Conservation (phyloP, 2,329 filamentous ascomycete species). For the Pseudopyricularia javanii region DNA sequence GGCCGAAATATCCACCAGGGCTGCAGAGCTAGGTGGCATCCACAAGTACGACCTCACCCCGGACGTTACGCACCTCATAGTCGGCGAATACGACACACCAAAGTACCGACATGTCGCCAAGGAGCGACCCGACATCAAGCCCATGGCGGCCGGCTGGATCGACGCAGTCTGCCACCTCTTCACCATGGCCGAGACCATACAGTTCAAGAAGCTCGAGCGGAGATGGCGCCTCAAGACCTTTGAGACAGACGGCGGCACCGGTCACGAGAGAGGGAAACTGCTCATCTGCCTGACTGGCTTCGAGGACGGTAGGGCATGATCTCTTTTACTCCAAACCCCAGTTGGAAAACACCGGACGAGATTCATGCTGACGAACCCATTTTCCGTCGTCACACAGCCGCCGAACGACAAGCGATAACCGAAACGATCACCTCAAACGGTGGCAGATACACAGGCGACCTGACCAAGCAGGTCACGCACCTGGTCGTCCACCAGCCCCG, state of each 20-base stretch:
- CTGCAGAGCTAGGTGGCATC: slow-evolving; percentile 69
- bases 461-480: slow-evolving; percentile 79
- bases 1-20: slow-evolving; percentile 48
- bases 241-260: slow-evolving; percentile 33
- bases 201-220: slow-evolving; percentile 57
- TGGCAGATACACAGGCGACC: slow-evolving; percentile 74
- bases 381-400: slow-evolving; percentile 26
- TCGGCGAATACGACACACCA: slow-evolving; percentile 76
- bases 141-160: slow-evolving; percentile 75
- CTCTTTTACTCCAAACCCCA: background rate
- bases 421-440: slow-evolving; percentile 57
- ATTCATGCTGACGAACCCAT: background rate
- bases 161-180: slow-evolving; percentile 68
- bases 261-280: slow-evolving; percentile 25
- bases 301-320: slow-evolving; percentile 33
- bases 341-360: too few species aligned
- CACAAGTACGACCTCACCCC: slow-evolving; percentile 91
- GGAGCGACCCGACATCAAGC: slow-evolving; percentile 73
- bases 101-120: slow-evolving; percentile 95
- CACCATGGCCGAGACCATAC: slow-evolving; percentile 66
- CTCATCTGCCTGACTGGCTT: slow-evolving; percentile 46
- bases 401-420: slow-evolving; percentile 59
- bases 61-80: slow-evolving; percentile 87
- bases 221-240: slow-evolving; percentile 54
- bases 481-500: slow-evolving; percentile 68